phyloP scores from a whole-genome alignment of 2,329 filamentous ascomycete species.

The Boeremia exigua region DNA sequence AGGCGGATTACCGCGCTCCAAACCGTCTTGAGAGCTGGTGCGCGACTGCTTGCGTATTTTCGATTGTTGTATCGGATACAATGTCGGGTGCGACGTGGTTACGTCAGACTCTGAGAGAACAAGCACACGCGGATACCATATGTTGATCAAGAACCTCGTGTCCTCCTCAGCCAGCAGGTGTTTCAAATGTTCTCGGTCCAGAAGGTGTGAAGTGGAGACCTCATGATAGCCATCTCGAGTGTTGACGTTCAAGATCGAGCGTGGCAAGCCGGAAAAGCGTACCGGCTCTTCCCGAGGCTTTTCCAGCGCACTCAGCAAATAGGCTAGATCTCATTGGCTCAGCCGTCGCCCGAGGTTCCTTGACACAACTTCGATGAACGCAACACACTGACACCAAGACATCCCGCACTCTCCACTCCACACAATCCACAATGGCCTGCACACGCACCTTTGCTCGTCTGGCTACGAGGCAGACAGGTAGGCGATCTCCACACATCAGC shows the following conservation, averaged over 20 bases:
- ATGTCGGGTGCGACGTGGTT: neutral
- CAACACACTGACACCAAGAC: constrained; percentile 30
- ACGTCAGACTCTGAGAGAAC: neutral
- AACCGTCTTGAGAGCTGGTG: neutral
- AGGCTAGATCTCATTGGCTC: constrained; percentile 13
- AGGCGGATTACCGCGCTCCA: neutral
- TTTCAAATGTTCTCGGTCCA: neutral
- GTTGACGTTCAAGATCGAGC: constrained; percentile 22
- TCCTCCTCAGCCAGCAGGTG: neutral
- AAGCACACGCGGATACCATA: neutral
- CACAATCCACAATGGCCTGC: constrained; percentile 44
- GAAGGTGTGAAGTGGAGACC: neutral
- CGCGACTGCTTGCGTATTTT: neutral
- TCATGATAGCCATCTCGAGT: constrained; percentile 14
- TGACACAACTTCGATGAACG: constrained; percentile 32
- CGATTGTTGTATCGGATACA: neutral
- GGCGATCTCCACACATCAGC: constrained; percentile 10
- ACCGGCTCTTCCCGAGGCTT: constrained; percentile 17
- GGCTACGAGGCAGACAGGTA: constrained; percentile 47
- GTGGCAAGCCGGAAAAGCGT: constrained; percentile 15
- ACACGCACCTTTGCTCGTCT: constrained; percentile 48
- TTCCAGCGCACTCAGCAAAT: constrained; percentile 4
- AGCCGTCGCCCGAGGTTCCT: constrained; percentile 3
- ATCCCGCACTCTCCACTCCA: constrained; percentile 37
- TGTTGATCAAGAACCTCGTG: neutral